phyloP scores from a whole-genome alignment of 2,329 filamentous ascomycete genomes.

The Alternaria arborescens region DNA sequence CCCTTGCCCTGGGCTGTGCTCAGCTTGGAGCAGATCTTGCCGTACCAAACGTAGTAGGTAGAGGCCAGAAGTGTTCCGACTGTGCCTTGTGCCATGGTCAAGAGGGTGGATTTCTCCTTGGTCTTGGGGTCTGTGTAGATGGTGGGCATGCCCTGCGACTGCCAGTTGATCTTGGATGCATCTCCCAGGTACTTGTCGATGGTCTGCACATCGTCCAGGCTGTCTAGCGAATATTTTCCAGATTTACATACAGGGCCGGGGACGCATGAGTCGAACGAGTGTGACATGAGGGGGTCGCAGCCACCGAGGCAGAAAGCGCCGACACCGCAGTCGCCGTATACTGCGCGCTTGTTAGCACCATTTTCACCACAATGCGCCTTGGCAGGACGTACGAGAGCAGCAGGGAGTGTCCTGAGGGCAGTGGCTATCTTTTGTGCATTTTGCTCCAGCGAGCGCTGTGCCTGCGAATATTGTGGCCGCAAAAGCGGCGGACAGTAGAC shows the following conservation, averaged over 20 bases:
- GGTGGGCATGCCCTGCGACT: slow-evolving; percentile 79
- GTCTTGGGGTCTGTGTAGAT: slow-evolving; percentile 63
- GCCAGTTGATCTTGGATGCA: slow-evolving; percentile 82
- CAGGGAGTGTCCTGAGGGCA: slow-evolving; percentile 70
- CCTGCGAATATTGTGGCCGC: slow-evolving; percentile 38
- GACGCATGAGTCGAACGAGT: slow-evolving; percentile 82
- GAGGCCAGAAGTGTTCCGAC: slow-evolving; percentile 87
- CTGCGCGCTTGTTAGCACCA: slow-evolving; percentile 57
- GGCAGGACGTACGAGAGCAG: slow-evolving; percentile 49
- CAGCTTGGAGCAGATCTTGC: slow-evolving; percentile 84
- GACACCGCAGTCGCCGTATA: slow-evolving; percentile 91
- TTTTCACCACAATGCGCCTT: neutral
- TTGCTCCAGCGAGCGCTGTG: slow-evolving; percentile 43
- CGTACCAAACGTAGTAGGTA: slow-evolving; percentile 95
- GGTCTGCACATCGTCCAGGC: slow-evolving; percentile 72
- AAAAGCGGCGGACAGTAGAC: slow-evolving; percentile 38
- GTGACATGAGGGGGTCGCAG: slow-evolving; percentile 88
- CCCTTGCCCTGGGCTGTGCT: slow-evolving; percentile 85
- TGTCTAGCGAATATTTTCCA: slow-evolving; percentile 76
- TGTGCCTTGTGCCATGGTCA: slow-evolving; percentile 89
- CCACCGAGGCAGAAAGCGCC: slow-evolving; percentile 96
- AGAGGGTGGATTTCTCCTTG: slow-evolving; percentile 62
- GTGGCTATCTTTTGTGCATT: slow-evolving; percentile 59
- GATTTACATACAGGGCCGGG: slow-evolving; percentile 83
- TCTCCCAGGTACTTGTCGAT: slow-evolving; percentile 90